Percentiles rank a stretch among this genome's conserved stretches.
phyloP scores from a whole-genome alignment of 2,329 filamentous ascomycete genomes.

The Bipolaris bicolor region DNA sequence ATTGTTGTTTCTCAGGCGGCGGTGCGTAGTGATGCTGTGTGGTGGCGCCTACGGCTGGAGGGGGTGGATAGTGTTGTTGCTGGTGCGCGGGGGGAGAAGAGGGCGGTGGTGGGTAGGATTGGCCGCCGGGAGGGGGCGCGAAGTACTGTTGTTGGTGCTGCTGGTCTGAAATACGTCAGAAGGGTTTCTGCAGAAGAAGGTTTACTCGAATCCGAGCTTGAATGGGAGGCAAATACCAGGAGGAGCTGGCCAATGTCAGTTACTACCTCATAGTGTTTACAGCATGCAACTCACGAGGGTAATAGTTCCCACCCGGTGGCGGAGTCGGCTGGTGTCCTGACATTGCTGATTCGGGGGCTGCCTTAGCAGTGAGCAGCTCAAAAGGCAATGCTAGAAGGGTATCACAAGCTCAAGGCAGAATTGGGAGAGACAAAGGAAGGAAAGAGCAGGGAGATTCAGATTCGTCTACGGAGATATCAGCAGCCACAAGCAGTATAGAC shows the following conservation, averaged over 20 bases:
- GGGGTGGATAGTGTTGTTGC: slow-evolving; percentile 44
- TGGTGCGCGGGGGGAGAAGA: slow-evolving; percentile 38
- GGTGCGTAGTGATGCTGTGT: slow-evolving; percentile 38
- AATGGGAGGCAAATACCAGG: slow-evolving; percentile 30
- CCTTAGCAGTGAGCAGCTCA: background rate
- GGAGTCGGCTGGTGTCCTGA: slow-evolving; percentile 41
- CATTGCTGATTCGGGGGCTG: slow-evolving; percentile 23
- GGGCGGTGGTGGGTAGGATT: slow-evolving; percentile 46
- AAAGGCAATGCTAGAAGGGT: background rate
- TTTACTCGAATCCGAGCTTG: background rate
- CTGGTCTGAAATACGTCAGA: slow-evolving; percentile 26
- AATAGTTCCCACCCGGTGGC: slow-evolving; percentile 46
- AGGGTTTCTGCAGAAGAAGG: background rate
- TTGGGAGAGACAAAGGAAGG: background rate
- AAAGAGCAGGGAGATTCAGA: slow-evolving; percentile 2
- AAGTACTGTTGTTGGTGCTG: slow-evolving; percentile 48
- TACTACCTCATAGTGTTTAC: background rate
- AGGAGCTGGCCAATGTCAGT: slow-evolving; percentile 37
- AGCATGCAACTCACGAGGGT: slow-evolving; percentile 37
- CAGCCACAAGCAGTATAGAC: slow-evolving; percentile 24
- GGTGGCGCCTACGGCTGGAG: slow-evolving; percentile 26
- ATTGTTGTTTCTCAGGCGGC: slow-evolving; percentile 41
- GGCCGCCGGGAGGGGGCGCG: slow-evolving; percentile 44
- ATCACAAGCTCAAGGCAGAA: slow-evolving; percentile 3
- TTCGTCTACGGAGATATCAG: slow-evolving; percentile 27